Evolutionary conservation across 1,139 yeast species (phyloP).

Genomic region (Suzukiozyma palmioleophila): DNA sequence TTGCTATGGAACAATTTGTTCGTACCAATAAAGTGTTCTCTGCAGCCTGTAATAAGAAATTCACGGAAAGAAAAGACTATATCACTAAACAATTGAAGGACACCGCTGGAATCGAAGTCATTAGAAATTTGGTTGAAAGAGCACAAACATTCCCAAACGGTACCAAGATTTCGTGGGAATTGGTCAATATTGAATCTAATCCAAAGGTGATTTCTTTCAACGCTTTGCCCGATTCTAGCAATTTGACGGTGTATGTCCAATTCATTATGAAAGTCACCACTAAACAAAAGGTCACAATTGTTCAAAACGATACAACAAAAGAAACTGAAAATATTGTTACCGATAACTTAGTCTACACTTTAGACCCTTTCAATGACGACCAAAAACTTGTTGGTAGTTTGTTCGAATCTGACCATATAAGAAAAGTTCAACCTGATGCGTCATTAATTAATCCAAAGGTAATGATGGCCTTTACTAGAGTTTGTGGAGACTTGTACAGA

Average conservation of each 20-base stretch:
- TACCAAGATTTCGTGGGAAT: constrained; percentile 68
- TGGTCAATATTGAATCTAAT: constrained; percentile 59
- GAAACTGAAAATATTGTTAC: constrained; percentile 54
- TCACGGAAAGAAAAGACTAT: constrained; percentile 23
- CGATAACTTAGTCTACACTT: constrained; percentile 72
- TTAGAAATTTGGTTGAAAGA: constrained; percentile 26
- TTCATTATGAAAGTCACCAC: constrained; percentile 74
- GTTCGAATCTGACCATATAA: constrained; percentile 57
- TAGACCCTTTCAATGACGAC: constrained; percentile 68
- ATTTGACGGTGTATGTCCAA: constrained; percentile 66
- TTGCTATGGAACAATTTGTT: constrained; percentile 39
- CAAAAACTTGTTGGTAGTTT: constrained; percentile 73
- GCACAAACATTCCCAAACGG: constrained; percentile 49
- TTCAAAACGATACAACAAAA: constrained; percentile 24
- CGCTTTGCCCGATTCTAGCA: constrained; percentile 61
- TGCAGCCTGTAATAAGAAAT: constrained; percentile 32
- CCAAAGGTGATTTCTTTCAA: constrained; percentile 70
- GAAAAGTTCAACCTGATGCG: constrained; percentile 32
- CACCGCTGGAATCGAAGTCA: constrained; percentile 30
- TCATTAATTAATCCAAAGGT: constrained; percentile 19
- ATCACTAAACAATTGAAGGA: constrained; percentile 30
- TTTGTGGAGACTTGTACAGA: constrained; percentile 30
- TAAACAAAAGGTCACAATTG: constrained; percentile 58
- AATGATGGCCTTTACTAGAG: constrained; percentile 23
- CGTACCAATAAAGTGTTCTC: constrained; percentile 42